These are phyloP conservation scores for Pythium monospermum DNA, from an alignment of 352 stramenopile species.

Conservation along the genomic window DNA sequence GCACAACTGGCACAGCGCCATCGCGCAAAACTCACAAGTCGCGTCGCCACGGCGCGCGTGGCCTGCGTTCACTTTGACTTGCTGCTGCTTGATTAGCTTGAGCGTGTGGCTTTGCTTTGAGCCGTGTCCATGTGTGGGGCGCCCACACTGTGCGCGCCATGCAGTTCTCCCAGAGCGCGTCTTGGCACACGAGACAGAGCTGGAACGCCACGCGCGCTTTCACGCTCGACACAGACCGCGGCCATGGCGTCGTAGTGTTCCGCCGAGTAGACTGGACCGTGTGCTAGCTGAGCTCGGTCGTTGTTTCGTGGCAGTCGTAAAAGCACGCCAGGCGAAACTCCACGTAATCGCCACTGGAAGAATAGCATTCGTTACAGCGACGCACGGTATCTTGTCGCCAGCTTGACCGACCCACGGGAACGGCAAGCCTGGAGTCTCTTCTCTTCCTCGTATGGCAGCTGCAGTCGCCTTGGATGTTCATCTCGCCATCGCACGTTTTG, in stretches of 20 bases:
- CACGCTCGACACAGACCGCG: slow-evolving; percentile 65
- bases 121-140: slow-evolving; percentile 53
- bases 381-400: too few relatives aligned
- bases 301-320: slow-evolving; percentile 40
- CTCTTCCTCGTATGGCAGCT: too few relatives aligned
- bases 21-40: slow-evolving; percentile 48
- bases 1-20: slow-evolving; percentile 54
- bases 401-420: too few relatives aligned
- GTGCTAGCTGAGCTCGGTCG: slow-evolving; percentile 41
- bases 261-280: slow-evolving; percentile 46
- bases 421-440: too few relatives aligned
- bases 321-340: slow-evolving; percentile 76
- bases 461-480: too few relatives aligned
- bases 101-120: slow-evolving; percentile 32
- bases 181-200: slow-evolving; percentile 57
- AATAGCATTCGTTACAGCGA: slow-evolving; percentile 67
- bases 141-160: slow-evolving; percentile 47
- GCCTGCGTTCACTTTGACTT: slow-evolving; percentile 23
- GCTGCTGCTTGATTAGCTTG: slow-evolving; percentile 44
- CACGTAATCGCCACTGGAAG: slow-evolving; percentile 52
- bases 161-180: slow-evolving; percentile 66
- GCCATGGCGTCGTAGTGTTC: slow-evolving; percentile 59
- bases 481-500: too few relatives aligned
- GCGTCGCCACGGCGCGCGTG: slow-evolving; percentile 42
- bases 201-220: slow-evolving; percentile 58